Base-by-base conservation (phyloP, 148 eudicot species). In the Spergularia marina region DNA sequence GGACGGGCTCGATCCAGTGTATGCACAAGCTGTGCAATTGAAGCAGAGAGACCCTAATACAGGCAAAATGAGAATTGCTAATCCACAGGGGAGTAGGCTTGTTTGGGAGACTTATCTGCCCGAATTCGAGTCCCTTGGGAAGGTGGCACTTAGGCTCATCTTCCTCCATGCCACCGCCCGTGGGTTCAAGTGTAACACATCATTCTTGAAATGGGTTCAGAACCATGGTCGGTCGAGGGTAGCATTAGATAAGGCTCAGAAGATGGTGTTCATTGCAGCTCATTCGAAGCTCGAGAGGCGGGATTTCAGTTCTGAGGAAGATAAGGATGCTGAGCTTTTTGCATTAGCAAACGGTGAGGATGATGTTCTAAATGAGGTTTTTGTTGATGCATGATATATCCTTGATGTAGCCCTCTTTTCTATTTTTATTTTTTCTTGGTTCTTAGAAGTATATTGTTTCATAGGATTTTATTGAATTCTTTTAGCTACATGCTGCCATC, bases 21-120 rank as follows among this genome's bases (percentile, higher is more conserved):
- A 95, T 71, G 98, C 98, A 11, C 98, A 95, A 78, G 98, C 97
- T 6, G 98, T 95, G 30, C 98, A 95, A 57, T 34, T 92, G 75
- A 95, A 89, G 84, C 92, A 92, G 75, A 89, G 92, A 68, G 97
- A 95, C 73, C 91, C 91, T 0, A 64, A 17, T 5, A 84, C 98
- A 0, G 98, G 98, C 34, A 95, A 92, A 66, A 89, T 90, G 94
- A 92, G 75, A 74, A 82, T 87, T 70, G 94, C 91, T 16, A 92
- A 90, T 73, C 97, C 97, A 7, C 97, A 89, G 51, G 91, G 96
- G 17, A 92, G 98, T 78, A 89, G 97, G 83, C 94, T 95, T 65
- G 97, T 95, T 30, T 95, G 98, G 98, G 98, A 95, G 72, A 92
- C 97, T 16, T 77, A 95, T 82, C 82, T 95, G 10, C 93, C 91